Conservation (phyloP, 768 basidiomycete species). For the Russula vinacea region DNA sequence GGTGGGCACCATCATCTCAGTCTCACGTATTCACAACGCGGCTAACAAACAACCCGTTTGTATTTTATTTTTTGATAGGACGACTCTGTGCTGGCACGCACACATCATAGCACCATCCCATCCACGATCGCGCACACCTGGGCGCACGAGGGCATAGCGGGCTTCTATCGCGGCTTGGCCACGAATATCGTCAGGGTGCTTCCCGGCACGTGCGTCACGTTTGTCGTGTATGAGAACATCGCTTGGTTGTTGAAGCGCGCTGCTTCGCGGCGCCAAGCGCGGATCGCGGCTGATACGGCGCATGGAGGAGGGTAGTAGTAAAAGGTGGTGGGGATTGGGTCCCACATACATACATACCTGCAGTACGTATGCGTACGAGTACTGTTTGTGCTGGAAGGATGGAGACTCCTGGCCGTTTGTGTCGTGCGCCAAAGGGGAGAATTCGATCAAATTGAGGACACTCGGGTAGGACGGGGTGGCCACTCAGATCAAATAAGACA, state of each 20-base stretch:
- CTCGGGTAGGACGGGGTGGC: too few species aligned
- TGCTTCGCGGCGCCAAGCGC: slow-evolving; percentile 50
- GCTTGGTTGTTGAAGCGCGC: slow-evolving; percentile 75
- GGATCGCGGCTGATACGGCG: not conserved
- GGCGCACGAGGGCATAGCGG: slow-evolving; percentile 70
- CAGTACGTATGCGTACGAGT: not conserved
- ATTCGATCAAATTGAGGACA: too few species aligned
- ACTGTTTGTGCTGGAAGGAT: not conserved
- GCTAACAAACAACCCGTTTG: too few species aligned
- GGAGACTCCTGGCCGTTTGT: not conserved
- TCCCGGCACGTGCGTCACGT: slow-evolving; percentile 96
- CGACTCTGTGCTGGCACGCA: slow-evolving; percentile 46
- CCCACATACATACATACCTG: not conserved
- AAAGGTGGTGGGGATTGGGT: not conserved
- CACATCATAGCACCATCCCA: slow-evolving; percentile 74
- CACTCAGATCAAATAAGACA: too few species aligned
- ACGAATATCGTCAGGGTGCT: slow-evolving; percentile 93
- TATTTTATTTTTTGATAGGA: slow-evolving; percentile 48
- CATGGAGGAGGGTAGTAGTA: not conserved
- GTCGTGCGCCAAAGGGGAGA: too few species aligned
- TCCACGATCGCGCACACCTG: slow-evolving; percentile 79
- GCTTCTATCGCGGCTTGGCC: slow-evolving; percentile 93
- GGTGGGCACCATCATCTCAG: slow-evolving; percentile 42
- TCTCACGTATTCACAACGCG: too few species aligned
- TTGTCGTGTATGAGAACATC: slow-evolving; percentile 94